These are phyloP conservation scores for Hirschioporus abietinus DNA, from an alignment of 768 basidiomycete genomes.

Conservation along the genomic window DNA sequence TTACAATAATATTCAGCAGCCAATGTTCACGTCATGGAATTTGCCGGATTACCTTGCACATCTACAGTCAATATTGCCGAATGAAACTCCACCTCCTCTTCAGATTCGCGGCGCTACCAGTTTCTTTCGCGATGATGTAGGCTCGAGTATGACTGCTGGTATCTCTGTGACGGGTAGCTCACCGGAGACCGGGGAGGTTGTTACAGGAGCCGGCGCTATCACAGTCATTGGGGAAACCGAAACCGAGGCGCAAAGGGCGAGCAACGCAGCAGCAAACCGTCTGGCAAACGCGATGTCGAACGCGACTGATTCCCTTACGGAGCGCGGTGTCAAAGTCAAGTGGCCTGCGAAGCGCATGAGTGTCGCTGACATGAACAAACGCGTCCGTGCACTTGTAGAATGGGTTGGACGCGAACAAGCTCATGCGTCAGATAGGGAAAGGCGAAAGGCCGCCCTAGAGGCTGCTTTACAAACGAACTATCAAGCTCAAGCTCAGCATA, in stretches of 20 bases:
- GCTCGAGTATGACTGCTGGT: constrained; percentile 32
- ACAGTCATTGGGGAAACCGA: not conserved
- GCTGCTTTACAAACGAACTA: constrained; percentile 34
- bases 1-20: constrained; percentile 76
- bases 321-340: constrained; percentile 81
- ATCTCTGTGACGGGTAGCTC: constrained; percentile 33
- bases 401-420: constrained; percentile 92
- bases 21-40: constrained; percentile 80
- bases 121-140: constrained; percentile 4
- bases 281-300: constrained; percentile 5
- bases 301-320: constrained; percentile 45
- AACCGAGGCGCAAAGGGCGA: constrained; percentile 7
- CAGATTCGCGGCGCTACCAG: constrained; percentile 46
- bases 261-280: not conserved
- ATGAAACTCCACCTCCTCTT: constrained; percentile 66
- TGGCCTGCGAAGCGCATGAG: constrained; percentile 95
- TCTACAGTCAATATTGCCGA: constrained; percentile 78
- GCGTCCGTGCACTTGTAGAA: constrained; percentile 83
- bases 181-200: not conserved
- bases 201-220: not conserved
- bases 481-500: not conserved
- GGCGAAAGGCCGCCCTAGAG: constrained; percentile 64
- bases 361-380: constrained; percentile 96
- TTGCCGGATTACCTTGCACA: constrained; percentile 91
- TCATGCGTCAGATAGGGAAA: constrained; percentile 61